Percentiles rank a stretch among this genome's conserved stretches.
Evolutionary conservation across 2,329 filamentous ascomycete genomes (phyloP).

Genomic region (Penicillium hesseltinei): DNA sequence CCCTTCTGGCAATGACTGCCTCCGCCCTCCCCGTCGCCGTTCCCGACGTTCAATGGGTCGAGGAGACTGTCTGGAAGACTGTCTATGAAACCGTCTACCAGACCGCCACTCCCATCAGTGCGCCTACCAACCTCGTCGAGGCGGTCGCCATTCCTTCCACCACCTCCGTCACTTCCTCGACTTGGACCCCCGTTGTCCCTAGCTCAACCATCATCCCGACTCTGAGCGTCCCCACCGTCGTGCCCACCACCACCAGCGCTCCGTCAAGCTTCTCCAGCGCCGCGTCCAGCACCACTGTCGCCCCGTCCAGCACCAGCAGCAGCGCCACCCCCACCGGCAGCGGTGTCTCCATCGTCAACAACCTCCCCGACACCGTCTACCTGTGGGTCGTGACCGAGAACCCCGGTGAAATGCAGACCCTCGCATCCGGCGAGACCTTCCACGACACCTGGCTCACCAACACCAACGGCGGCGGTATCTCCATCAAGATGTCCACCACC

Average conservation of each 20-base stretch:
- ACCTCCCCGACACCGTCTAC: conserved; percentile 25
- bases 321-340: conserved; percentile 14
- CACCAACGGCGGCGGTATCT: conserved; percentile 32
- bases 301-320: not conserved
- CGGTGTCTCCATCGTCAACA: conserved; percentile 29
- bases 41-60: not conserved
- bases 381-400: conserved; percentile 28
- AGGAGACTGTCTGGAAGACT: conserved; percentile 7
- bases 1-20: conserved; percentile 11
- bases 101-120: not conserved
- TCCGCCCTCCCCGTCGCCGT: conserved; percentile 10
- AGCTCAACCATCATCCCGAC: not conserved
- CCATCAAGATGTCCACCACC: conserved; percentile 32
- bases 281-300: not conserved
- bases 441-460: conserved; percentile 30
- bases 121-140: not conserved
- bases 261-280: not conserved
- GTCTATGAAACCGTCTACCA: conserved; percentile 8
- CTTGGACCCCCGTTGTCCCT: not conserved
- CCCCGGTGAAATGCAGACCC: conserved; percentile 21
- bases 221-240: not conserved
- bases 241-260: conserved; percentile 10
- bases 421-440: conserved; percentile 21
- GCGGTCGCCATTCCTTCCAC: conserved; percentile 1
- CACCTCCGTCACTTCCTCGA: not conserved